Evolutionary conservation across 169 alveolate species (phyloP).

Genomic region (Blepharisma undulans): DNA sequence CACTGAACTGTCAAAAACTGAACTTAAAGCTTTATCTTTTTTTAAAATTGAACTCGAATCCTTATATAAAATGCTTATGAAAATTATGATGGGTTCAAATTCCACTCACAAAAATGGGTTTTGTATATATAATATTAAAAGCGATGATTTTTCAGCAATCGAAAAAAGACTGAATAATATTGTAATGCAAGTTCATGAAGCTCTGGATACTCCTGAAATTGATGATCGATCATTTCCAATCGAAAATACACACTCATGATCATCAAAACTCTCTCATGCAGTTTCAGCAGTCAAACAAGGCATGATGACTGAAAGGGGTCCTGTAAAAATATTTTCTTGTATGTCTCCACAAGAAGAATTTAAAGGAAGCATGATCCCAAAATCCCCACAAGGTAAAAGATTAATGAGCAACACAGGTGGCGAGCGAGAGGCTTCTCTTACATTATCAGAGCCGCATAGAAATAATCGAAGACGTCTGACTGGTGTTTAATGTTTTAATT

Average conservation of each 20-base stretch:
- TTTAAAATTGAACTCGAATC: background rate
- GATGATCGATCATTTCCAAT: background rate
- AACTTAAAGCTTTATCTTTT: background rate
- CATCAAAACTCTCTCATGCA: conserved; percentile 4
- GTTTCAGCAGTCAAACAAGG: background rate
- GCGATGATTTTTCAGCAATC: background rate
- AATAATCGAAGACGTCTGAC: background rate
- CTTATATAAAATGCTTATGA: conserved; percentile 1
- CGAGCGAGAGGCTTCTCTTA: background rate
- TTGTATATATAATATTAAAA: background rate
- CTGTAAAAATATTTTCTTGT: conserved; percentile 26
- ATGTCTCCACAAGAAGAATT: conserved; percentile 6
- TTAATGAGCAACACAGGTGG: background rate
- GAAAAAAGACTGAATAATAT: conserved; percentile 27
- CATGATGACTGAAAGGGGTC: background rate
- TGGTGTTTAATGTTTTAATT: background rate
- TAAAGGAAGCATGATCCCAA: background rate
- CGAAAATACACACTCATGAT: background rate
- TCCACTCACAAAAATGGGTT: background rate
- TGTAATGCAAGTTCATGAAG: conserved; percentile 12
- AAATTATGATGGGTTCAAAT: background rate
- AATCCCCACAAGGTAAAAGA: background rate
- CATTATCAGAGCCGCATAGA: background rate
- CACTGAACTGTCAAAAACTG: background rate
- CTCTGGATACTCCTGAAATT: background rate